phyloP scores from a whole-genome alignment of 164 flowering plant genomes.

The Tetracentron sinense region DNA sequence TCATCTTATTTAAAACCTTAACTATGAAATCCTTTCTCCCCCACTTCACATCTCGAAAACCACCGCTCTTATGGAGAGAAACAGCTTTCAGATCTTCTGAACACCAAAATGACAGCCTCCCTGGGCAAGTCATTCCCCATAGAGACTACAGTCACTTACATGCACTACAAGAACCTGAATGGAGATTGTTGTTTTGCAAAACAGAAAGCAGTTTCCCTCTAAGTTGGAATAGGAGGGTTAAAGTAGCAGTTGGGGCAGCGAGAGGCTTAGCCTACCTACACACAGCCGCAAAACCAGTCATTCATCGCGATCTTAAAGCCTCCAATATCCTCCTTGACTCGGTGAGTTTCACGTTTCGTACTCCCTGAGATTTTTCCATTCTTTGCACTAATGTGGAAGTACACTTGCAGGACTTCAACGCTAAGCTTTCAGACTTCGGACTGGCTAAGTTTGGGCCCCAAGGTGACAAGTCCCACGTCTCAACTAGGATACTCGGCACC shows the following conservation, averaged over 20 bases:
- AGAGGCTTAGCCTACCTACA: constrained; percentile 34
- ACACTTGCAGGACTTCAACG: constrained; percentile 21
- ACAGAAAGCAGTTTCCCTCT: constrained; percentile 14
- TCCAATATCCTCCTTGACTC: constrained; percentile 30
- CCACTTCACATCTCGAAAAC: too few species aligned
- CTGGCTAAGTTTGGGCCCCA: constrained; percentile 26
- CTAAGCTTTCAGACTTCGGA: constrained; percentile 34
- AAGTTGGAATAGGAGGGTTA: constrained; percentile 30
- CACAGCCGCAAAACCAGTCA: constrained; percentile 18
- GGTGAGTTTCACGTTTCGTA: constrained; percentile 23
- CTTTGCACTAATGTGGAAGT: constrained; percentile 32
- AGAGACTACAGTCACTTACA: too few species aligned
- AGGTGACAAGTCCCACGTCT: constrained; percentile 16
- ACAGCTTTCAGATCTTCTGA: too few species aligned
- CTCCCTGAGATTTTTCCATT: constrained; percentile 81
- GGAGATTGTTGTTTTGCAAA: constrained; percentile 5
- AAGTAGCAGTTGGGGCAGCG: constrained; percentile 29
- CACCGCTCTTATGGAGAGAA: too few species aligned
- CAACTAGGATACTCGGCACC: constrained; percentile 27
- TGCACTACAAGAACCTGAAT: too few species aligned
- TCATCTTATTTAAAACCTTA: too few species aligned
- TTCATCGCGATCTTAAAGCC: constrained; percentile 34
- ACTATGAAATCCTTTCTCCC: too few species aligned
- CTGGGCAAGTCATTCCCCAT: too few species aligned
- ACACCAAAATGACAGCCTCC: too few species aligned